Evolutionary conservation across 2,329 filamentous ascomycete species (phyloP), one percentile per base, ranked within the genome.

Genomic region (Fusarium succisae): DNA sequence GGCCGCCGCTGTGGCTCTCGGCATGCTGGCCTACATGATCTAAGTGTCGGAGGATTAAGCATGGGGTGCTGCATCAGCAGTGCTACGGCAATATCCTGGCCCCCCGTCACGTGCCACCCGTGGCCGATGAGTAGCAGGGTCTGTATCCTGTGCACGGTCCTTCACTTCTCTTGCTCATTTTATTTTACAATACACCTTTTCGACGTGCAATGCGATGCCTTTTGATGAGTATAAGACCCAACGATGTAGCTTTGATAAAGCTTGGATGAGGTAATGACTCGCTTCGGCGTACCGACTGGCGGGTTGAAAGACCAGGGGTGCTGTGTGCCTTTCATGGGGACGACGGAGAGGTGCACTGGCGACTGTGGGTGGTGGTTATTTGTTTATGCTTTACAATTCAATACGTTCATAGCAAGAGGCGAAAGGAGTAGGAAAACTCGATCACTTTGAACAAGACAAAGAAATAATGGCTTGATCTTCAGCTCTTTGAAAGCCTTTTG

Each of bases 11-110:
- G 83, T 86, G 45, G 88, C 87, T 66, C 79, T 87, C 50, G 88
- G 87, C 63, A 78, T 89, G 50, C 80, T 90, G 70, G 88, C 87
- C 73, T 87, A 86, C 75, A 79, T 89, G 73, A 79, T 89, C 77
- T 89, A 85, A 74, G 62, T 60, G 61, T 45, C 64, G 26, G 32
- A 32, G 76, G 76, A 66, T 74, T 74, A 63, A 55, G 54, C 59
- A 56, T 58, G 63, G 57, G 66, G 63, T 61, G 54, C 57, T 66
- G 66, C 39, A 70, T 69, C 53, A 69, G 66, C 68, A 72, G 51
- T 70, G 59, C 73, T 56, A 75, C 61, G 57, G 77, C 45, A 69
- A 69, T 28, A 78, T 53, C 69, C 70, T 56, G 64, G 66, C 47
- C 55, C 68, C 56, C 65, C 47, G 61, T 54, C 66, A 77, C 61